These are phyloP conservation scores for Schoenoplectus tabernaemontani DNA, from an alignment of 202 grass and related monocot genomes.

Conservation along the genomic window DNA sequence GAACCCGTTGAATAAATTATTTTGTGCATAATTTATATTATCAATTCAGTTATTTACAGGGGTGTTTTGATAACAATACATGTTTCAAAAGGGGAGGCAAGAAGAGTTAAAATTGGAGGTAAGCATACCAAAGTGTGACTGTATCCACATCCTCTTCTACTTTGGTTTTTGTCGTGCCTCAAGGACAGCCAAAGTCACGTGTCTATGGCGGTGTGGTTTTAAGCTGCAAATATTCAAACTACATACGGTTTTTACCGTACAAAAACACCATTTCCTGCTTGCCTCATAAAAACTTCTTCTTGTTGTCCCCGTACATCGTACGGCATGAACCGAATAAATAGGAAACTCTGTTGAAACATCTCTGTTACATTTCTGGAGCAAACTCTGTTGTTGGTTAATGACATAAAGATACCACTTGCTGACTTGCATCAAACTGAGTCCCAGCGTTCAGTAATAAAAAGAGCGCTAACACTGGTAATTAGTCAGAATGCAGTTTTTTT, in stretches of 20 bases:
- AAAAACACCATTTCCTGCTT: background rate
- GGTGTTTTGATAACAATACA: background rate
- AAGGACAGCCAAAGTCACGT: constrained; percentile 33
- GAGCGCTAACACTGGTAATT: too few species aligned
- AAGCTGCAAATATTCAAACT: background rate
- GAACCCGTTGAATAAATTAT: too few species aligned
- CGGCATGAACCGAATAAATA: background rate
- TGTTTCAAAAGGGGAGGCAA: background rate
- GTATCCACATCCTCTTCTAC: constrained; percentile 13
- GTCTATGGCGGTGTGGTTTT: constrained; percentile 4
- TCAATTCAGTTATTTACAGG: constrained; percentile 5
- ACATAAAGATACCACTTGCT: background rate
- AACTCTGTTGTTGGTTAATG: background rate
- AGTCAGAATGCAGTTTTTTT: too few species aligned
- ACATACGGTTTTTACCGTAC: background rate
- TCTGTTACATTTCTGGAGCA: background rate
- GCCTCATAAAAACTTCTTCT: background rate
- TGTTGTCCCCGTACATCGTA: background rate
- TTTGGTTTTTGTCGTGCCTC: constrained; percentile 23
- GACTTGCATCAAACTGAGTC: background rate
- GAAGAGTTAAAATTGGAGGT: constrained; percentile 24
- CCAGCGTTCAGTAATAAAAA: too few species aligned
- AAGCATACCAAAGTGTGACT: constrained; percentile 27
- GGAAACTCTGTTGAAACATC: background rate
- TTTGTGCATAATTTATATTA: background rate